Conservation (phyloP, 495 filamentous ascomycete species). For the Xylaria nigripes region DNA sequence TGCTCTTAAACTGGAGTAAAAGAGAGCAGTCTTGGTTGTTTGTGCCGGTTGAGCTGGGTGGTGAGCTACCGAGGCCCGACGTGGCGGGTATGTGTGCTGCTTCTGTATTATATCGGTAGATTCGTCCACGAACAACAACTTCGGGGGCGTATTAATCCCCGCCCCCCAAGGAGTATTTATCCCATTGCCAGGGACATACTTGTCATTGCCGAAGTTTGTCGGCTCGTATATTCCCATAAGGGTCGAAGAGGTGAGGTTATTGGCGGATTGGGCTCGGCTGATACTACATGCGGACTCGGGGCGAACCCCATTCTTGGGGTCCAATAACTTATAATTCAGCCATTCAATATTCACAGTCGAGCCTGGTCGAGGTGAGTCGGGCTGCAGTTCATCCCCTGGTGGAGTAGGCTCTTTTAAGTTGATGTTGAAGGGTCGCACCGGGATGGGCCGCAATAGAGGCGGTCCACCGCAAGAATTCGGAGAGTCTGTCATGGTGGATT, state of each 20-base stretch:
- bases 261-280: conserved; percentile 63
- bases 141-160: conserved; percentile 55
- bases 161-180: conserved; percentile 57
- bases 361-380: conserved; percentile 32
- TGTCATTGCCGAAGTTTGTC: conserved; percentile 44
- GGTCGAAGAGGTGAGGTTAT: conserved; percentile 84
- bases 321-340: conserved; percentile 27
- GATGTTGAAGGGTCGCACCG: conserved; percentile 66
- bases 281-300: conserved; percentile 25
- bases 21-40: conserved; percentile 13
- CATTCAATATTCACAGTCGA: conserved; percentile 21
- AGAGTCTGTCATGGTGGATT: conserved; percentile 21
- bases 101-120: conserved; percentile 24
- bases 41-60: conserved; percentile 5
- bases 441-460: conserved; percentile 61
- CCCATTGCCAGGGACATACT: conserved; percentile 23
- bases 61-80: conserved; percentile 20
- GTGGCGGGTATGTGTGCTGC: conserved; percentile 10
- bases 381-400: conserved; percentile 37
- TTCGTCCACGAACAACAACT: conserved; percentile 22
- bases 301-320: conserved; percentile 21
- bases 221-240: conserved; percentile 85
- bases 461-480: conserved; percentile 30
- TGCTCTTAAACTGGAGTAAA: conserved; percentile 45
- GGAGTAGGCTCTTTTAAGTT: conserved; percentile 44